Evolutionary conservation across 2,329 filamentous ascomycete species (phyloP).

Genomic region (Sporothrix mexicana): DNA sequence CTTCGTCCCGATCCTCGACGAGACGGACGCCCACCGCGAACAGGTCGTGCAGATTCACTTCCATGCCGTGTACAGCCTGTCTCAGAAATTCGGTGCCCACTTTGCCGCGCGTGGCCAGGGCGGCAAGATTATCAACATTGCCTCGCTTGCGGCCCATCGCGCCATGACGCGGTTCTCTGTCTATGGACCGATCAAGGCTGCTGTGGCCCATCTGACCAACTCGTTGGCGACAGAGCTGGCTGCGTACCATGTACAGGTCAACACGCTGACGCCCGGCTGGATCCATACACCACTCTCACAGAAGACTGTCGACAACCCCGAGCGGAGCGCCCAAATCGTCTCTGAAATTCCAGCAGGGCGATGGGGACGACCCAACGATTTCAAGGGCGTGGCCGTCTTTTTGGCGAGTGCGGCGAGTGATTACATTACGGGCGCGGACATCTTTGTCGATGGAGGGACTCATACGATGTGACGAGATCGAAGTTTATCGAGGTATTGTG

Average conservation of each 20-base stretch:
- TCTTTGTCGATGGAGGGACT: constrained; percentile 68
- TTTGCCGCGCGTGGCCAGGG: constrained; percentile 5
- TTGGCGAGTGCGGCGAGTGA: constrained; percentile 64
- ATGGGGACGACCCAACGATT: constrained; percentile 42
- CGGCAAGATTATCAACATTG: constrained; percentile 25
- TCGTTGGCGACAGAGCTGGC: constrained; percentile 11
- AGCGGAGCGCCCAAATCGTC: constrained; percentile 4
- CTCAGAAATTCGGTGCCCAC: neutral
- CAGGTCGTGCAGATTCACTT: constrained; percentile 26
- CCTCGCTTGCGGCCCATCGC: neutral
- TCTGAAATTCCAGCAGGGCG: constrained; percentile 14
- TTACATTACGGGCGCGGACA: constrained; percentile 68
- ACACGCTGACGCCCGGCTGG: constrained; percentile 26
- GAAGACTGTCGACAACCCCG: constrained; percentile 54
- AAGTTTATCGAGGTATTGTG: no score
- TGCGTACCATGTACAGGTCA: constrained; percentile 12
- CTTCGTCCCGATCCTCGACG: constrained; percentile 18
- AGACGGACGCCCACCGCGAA: constrained; percentile 24
- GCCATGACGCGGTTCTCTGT: neutral
- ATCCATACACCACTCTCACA: constrained; percentile 34
- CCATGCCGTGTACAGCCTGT: constrained; percentile 27
- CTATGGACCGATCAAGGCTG: constrained; percentile 1
- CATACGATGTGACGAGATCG: constrained; percentile 9
- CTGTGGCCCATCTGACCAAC: neutral
- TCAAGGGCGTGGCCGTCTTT: constrained; percentile 68